Evolutionary conservation across 139 green algal species (phyloP).

Genomic region (Chlorella sp.): DNA sequence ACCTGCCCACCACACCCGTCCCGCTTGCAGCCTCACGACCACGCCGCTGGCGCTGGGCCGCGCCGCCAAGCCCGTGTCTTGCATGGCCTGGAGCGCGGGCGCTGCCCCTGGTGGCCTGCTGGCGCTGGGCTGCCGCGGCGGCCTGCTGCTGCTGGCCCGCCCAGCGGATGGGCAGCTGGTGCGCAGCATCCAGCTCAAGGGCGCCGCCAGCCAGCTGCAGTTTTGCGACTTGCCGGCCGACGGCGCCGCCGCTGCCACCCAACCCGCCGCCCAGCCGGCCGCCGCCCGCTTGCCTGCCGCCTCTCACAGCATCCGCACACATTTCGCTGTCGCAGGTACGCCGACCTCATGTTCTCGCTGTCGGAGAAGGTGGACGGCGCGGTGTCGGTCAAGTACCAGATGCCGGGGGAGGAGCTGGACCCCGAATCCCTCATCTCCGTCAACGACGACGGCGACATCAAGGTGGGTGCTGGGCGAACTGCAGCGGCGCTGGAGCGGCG

Average conservation of each 20-base stretch:
- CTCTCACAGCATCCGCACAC: too few species aligned
- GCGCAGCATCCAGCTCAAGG: conserved; percentile 5
- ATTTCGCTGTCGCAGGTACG: conserved; percentile 36
- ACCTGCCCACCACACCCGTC: too few species aligned
- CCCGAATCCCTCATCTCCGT: conserved; percentile 75
- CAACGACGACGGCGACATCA: conserved; percentile 76
- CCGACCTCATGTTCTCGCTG: conserved; percentile 65
- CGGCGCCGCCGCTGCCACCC: too few species aligned
- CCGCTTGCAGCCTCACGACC: background rate
- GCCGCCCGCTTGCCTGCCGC: too few species aligned
- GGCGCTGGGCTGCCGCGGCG: conserved; percentile 24
- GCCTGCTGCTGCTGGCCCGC: conserved; percentile 18
- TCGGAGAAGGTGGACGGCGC: conserved; percentile 66
- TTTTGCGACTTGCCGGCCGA: too few species aligned
- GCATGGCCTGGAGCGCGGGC: background rate
- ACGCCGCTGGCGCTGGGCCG: conserved; percentile 9
- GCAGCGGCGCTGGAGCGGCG: too few species aligned
- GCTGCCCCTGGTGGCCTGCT: conserved; percentile 11
- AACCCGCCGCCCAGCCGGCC: too few species aligned
- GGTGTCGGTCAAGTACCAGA: conserved; percentile 63
- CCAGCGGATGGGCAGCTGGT: background rate
- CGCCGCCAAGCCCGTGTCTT: conserved; percentile 14
- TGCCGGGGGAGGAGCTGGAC: conserved; percentile 75
- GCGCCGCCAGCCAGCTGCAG: background rate
- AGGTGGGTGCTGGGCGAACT: conserved; percentile 47